These are phyloP conservation scores for Scedosporium dehoogii DNA, from an alignment of 2,329 filamentous ascomycete genomes.

Conservation along the genomic window DNA sequence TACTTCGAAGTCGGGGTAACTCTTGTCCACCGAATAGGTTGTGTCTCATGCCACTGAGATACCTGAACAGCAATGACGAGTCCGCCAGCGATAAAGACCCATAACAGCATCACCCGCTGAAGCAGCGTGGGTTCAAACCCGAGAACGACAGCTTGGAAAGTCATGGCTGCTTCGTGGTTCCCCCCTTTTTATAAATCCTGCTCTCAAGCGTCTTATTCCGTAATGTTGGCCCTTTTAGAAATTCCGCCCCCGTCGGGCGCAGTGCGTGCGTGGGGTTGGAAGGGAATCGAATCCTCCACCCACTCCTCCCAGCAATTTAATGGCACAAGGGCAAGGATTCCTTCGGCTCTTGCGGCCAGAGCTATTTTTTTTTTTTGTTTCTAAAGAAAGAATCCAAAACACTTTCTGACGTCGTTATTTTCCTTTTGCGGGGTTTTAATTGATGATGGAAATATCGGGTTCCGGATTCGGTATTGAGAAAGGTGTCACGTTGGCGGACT, in stretches of 20 bases:
- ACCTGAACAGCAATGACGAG: constrained; percentile 14
- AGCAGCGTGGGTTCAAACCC: background rate
- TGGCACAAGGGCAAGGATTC: too few relatives aligned
- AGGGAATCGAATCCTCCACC: too few relatives aligned
- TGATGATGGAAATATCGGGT: background rate
- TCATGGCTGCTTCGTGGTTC: background rate
- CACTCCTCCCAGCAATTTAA: too few relatives aligned
- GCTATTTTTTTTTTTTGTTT: background rate
- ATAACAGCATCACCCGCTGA: constrained; percentile 13
- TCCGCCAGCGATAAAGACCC: constrained; percentile 12
- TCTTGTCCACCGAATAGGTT: constrained; percentile 12
- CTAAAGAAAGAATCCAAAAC: background rate
- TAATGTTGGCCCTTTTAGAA: background rate
- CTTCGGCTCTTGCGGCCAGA: too few relatives aligned
- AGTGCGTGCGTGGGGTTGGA: too few relatives aligned
- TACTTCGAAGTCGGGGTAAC: constrained; percentile 12
- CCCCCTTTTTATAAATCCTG: background rate
- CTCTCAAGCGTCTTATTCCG: background rate
- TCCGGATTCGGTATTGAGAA: background rate
- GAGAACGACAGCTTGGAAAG: background rate
- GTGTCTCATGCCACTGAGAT: constrained; percentile 11
- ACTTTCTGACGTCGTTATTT: background rate
- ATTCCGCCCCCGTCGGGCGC: too few relatives aligned
- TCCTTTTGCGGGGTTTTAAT: background rate
- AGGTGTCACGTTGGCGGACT: background rate